Base-by-base conservation (phyloP, 2,329 filamentous ascomycete genomes). In the Colletotrichum brevisporum region DNA sequence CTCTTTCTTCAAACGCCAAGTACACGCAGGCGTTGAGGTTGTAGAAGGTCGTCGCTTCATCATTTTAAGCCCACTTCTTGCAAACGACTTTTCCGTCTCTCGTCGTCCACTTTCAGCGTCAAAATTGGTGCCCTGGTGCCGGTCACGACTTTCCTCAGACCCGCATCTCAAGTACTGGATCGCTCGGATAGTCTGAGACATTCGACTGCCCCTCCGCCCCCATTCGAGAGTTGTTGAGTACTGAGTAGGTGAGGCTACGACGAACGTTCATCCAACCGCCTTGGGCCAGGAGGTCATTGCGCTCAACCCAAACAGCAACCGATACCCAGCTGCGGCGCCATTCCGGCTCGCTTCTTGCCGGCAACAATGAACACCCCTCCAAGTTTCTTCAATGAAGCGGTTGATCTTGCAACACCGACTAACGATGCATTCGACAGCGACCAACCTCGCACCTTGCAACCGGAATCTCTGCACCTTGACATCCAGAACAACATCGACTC, bases 351-450 rank as follows among this genome's bases (percentile, higher is more conserved):
- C n/a, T 39, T 39, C 21, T 24, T n/a, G 27, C 27, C 48, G 47
- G 21, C 26, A 56, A 67, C 59, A 36, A 71, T 71, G 70, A 63
- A 71, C 26, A 70, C 70, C 26, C 70, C 70, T 43, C 63, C 67
- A 16, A 67, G 64, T 27, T 71, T 71, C 59, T 70, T 70, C 56
- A 57, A 61, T 45, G 70, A 70, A 21, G 70, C 70, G 45, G 70
- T 70, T 51, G 67, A 63, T 64, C 52, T 63, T 51, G 58, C 63
- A 58, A 70, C 62, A 61, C 62, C 67, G 54, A 66, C 57, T 68
- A 68, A 69, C 56, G 52, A 69, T 45, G 31, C 57, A 50, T 69
- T 67, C 62, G 54, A 64, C 62, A 69, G 67, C 67, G 67, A 69
- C n/a, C 67, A 69, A 26, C 62, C 67, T 21, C 67, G 56, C 21